A percentile compares a stretch with the other conserved stretches of the same genome.
phyloP scores from a whole-genome alignment of 2,329 filamentous ascomycete genomes.

The Daldinia sp. region DNA sequence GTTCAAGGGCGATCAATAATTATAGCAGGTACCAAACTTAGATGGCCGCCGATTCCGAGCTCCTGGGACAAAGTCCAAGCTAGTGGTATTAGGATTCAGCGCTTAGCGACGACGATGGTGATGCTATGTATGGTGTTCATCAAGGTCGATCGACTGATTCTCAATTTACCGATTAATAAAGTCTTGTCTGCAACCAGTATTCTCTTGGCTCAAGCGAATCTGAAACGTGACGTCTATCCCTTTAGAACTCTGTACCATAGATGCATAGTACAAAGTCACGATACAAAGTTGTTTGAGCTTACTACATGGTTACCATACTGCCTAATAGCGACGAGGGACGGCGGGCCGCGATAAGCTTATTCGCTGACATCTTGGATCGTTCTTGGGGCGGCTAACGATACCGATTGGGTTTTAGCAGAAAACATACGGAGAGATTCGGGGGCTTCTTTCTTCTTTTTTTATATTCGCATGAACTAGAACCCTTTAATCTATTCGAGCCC shows the following conservation, averaged over 20 bases:
- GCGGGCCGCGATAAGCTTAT: constrained; percentile 10
- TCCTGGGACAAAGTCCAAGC: constrained; percentile 15
- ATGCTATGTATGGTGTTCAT: background rate
- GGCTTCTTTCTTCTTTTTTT: too few species aligned
- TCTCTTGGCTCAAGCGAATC: constrained; percentile 3
- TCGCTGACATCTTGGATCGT: constrained; percentile 3
- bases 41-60: constrained; percentile 28
- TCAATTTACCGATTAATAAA: background rate
- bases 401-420: constrained; percentile 30
- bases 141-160: background rate
- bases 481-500: constrained; percentile 21
- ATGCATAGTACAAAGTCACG: too few species aligned
- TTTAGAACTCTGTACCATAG: background rate
- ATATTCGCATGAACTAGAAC: constrained; percentile 26
- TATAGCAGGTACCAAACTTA: constrained; percentile 1
- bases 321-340: constrained; percentile 12
- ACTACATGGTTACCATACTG: constrained; percentile 5
- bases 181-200: background rate
- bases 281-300: too few species aligned
- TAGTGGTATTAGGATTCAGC: constrained; percentile 15
- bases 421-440: constrained; percentile 11
- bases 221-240: constrained; percentile 14
- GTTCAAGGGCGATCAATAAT: background rate
- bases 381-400: constrained; percentile 36
- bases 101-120: constrained; percentile 2